Evolutionary conservation across 805 yeast species (phyloP), one percentile per base, ranked within the genome.

Genomic region (Kazachstania martiniae): DNA sequence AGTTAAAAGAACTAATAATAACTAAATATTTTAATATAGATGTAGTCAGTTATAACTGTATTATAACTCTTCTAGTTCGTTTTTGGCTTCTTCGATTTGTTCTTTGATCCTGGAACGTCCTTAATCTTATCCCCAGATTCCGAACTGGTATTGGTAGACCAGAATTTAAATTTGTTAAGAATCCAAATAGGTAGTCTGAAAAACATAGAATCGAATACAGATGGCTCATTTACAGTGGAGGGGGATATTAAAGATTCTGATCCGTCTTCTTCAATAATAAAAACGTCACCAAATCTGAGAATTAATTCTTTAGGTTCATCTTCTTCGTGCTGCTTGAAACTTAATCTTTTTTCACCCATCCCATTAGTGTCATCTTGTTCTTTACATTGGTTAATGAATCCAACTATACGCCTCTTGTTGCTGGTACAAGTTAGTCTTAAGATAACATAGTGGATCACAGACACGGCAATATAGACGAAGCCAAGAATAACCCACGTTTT

Each of bases 281-380:
- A 71, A 8, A 79, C 77, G 10, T 83, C 84, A 35, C 71, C 73
- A 23, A 69, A 60, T 32, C 69, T 67, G 3, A 79, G 72, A 14
- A 72, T 32, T 38, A 80, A 72, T 21, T 65, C 63, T 44, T 68
- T 72, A 3, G 71, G 74, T 32, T 61, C 58, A 9, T 53, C 53
- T 10, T 72, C 60, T 36, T 58, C 66, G 21, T 70, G 52, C 26
- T 52, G 49, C 62, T 71, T 49, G 26, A 53, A 37, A 55, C 59
- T 9, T 65, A 74, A 42, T n/a, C 47, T 43, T 25, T 44, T 50
- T 28, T 70, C 75, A 18, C 68, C 63, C 3, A 76, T 63, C 0
- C 72, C 68, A 19, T 65, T 63, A 12, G 73, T 70, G 71, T 79
- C 72, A 10, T 82, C 78, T 37, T 62, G 67, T 2, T 51, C 50